A percentile compares a stretch with the other conserved stretches of the same genome.
Evolutionary conservation across 495 filamentous ascomycete species (phyloP).

Genomic region (Lophiostoma macrostomum): DNA sequence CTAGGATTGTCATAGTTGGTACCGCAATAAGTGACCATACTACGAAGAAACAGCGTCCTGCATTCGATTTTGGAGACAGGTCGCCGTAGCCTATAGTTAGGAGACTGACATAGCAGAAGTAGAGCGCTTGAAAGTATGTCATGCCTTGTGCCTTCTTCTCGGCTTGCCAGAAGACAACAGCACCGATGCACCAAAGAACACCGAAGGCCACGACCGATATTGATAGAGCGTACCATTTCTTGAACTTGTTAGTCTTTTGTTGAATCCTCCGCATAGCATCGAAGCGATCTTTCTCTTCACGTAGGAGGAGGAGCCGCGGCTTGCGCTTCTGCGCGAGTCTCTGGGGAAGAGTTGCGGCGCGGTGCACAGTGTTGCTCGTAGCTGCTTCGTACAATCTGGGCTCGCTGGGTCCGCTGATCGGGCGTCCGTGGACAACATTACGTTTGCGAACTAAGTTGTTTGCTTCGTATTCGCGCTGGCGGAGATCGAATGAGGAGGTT

Average conservation of each 20-base stretch:
- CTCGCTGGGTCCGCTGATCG: slow-evolving; percentile 14
- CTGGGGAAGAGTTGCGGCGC: neutral
- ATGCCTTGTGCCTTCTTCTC: slow-evolving; percentile 39
- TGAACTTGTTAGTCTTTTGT: slow-evolving; percentile 38
- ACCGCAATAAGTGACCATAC: slow-evolving; percentile 55
- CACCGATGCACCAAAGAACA: slow-evolving; percentile 45
- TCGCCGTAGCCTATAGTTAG: slow-evolving; percentile 47
- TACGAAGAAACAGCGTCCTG: slow-evolving; percentile 46
- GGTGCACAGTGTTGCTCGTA: slow-evolving; percentile 12
- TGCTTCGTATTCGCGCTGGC: slow-evolving; percentile 18
- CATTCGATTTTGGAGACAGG: slow-evolving; percentile 42
- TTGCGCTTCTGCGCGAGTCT: slow-evolving; percentile 16
- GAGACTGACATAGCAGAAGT: slow-evolving; percentile 48
- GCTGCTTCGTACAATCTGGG: neutral
- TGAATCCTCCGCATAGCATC: slow-evolving; percentile 46
- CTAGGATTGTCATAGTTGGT: slow-evolving; percentile 66
- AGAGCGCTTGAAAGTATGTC: slow-evolving; percentile 47
- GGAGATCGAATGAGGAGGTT: slow-evolving; percentile 42
- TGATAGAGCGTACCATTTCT: slow-evolving; percentile 41
- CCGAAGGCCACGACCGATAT: slow-evolving; percentile 41
- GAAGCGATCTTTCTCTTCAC: slow-evolving; percentile 46
- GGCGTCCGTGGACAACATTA: neutral
- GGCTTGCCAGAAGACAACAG: slow-evolving; percentile 44
- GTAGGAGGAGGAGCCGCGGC: slow-evolving; percentile 39
- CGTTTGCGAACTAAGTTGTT: slow-evolving; percentile 22